Percentiles rank a stretch among this genome's conserved stretches.
These are phyloP conservation scores for Diaporthe eres DNA, from an alignment of 2,329 filamentous ascomycete genomes.

Conservation along the genomic window DNA sequence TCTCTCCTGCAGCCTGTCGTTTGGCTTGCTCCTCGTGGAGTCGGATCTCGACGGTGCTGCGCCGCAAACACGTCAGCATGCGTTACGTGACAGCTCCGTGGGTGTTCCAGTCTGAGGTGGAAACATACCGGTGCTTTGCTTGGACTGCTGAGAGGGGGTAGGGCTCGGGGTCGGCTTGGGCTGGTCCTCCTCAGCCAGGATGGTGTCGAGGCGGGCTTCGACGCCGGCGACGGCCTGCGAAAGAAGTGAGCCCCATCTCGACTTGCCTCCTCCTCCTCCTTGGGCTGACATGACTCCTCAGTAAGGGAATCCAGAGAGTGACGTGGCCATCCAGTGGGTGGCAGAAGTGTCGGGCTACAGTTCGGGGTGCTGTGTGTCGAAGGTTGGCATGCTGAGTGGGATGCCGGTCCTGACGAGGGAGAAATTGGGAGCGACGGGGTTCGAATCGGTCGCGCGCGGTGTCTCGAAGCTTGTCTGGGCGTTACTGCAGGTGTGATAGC, in stretches of 20 bases:
- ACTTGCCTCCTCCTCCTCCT: conserved; percentile 61
- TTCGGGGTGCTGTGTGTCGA: conserved; percentile 4
- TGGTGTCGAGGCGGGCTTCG: conserved; percentile 92
- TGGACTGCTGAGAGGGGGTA: conserved; percentile 51
- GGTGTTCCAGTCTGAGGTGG: no score
- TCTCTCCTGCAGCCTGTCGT: conserved; percentile 89
- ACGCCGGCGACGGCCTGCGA: conserved; percentile 94
- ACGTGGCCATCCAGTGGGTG: conserved; percentile 42
- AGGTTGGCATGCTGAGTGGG: conserved; percentile 40
- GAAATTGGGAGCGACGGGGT: conserved; percentile 32
- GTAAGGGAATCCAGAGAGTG: conserved; percentile 36
- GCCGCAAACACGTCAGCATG: conserved; percentile 35
- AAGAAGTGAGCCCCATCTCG: conserved; percentile 84
- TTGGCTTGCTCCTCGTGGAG: conserved; percentile 69
- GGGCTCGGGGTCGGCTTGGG: conserved; percentile 53
- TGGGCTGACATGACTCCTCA: conserved; percentile 61
- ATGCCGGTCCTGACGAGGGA: conserved; percentile 36
- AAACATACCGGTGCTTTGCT: conserved; percentile 49
- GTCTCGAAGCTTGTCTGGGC: conserved; percentile 35
- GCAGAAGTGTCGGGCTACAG: conserved; percentile 20
- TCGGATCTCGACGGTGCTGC: conserved; percentile 73
- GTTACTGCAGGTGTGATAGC: conserved; percentile 16
- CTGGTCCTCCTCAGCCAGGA: conserved; percentile 83
- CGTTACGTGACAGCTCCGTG: background rate
- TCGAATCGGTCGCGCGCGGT: conserved; percentile 34